Conservation (phyloP, 1,284 basidiomycete species). For the Sanghuangporus baumii region DNA sequence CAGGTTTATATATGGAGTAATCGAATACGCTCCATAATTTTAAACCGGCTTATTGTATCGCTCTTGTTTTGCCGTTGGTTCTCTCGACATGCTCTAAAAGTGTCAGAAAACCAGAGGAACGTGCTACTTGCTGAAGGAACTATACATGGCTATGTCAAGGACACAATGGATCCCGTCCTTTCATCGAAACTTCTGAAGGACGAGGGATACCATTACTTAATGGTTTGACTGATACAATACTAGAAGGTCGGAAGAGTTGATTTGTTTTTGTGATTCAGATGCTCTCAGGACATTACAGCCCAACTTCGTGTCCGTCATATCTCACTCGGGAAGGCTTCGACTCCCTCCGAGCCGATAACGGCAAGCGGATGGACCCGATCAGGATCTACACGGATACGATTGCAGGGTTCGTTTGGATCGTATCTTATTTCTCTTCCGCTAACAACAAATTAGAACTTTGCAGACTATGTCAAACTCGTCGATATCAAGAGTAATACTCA, state of each 20-base stretch:
- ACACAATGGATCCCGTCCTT: constrained; percentile 63
- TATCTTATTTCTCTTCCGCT: not conserved
- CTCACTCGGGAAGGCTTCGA: constrained; percentile 68
- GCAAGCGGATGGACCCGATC: constrained; percentile 54
- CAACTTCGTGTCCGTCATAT: constrained; percentile 65
- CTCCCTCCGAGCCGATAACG: constrained; percentile 45
- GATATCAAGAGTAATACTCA: constrained; percentile 64
- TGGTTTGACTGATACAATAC: constrained; percentile 34
- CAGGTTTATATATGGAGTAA: constrained; percentile 65
- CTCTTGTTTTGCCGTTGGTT: constrained; percentile 63
- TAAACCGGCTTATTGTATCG: constrained; percentile 61
- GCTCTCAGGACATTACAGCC: constrained; percentile 61
- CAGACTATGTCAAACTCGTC: constrained; percentile 47
- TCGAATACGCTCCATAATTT: constrained; percentile 56
- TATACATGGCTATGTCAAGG: constrained; percentile 50
- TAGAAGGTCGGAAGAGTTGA: not conserved
- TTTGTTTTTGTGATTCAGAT: constrained; percentile 29
- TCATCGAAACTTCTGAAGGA: constrained; percentile 47
- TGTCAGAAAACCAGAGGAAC: constrained; percentile 70
- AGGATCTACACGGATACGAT: constrained; percentile 77
- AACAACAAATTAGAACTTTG: constrained; percentile 40
- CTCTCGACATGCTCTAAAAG: constrained; percentile 80
- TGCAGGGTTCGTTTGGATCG: constrained; percentile 49
- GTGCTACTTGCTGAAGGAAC: constrained; percentile 64
- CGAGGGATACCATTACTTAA: constrained; percentile 65